Evolutionary conservation across 352 stramenopile species (phyloP).

Genomic region (Peronospora farinosa): DNA sequence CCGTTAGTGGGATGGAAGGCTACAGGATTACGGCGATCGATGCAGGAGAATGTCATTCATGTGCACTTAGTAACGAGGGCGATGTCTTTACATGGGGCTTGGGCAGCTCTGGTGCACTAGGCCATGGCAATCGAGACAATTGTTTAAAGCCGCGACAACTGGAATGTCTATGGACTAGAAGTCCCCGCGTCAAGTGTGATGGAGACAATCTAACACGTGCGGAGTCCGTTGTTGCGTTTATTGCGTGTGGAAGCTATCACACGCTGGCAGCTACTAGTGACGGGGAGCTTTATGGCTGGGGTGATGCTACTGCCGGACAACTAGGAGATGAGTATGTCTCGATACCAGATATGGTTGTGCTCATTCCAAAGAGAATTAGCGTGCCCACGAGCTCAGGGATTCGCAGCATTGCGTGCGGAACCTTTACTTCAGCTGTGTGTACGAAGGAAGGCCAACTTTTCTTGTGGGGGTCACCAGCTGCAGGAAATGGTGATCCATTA

Average conservation of each 20-base stretch:
- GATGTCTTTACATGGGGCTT: constrained; percentile 85
- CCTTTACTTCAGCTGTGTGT: constrained; percentile 54
- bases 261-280: constrained; percentile 47
- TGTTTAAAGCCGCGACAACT: constrained; percentile 37
- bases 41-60: constrained; percentile 79
- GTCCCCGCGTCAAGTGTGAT: constrained; percentile 7
- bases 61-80: constrained; percentile 49
- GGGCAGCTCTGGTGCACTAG: constrained; percentile 72
- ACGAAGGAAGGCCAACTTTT: constrained; percentile 55
- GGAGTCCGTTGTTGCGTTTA: constrained; percentile 17
- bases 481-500: constrained; percentile 56
- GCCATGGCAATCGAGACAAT: constrained; percentile 57
- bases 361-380: constrained; percentile 40
- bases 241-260: constrained; percentile 76
- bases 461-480: constrained; percentile 62
- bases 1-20: constrained; percentile 29
- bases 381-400: constrained; percentile 26
- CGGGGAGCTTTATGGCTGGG: constrained; percentile 69
- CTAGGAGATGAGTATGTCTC: constrained; percentile 46
- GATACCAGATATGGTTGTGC: constrained; percentile 48
- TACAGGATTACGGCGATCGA: constrained; percentile 46
- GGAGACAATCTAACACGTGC: constrained; percentile 4
- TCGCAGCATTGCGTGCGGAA: constrained; percentile 47
- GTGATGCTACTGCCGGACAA: constrained; percentile 66
- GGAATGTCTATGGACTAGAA: constrained; percentile 27